phyloP scores from a whole-genome alignment of 1,139 yeast species.

The Candida neerlandica region DNA sequence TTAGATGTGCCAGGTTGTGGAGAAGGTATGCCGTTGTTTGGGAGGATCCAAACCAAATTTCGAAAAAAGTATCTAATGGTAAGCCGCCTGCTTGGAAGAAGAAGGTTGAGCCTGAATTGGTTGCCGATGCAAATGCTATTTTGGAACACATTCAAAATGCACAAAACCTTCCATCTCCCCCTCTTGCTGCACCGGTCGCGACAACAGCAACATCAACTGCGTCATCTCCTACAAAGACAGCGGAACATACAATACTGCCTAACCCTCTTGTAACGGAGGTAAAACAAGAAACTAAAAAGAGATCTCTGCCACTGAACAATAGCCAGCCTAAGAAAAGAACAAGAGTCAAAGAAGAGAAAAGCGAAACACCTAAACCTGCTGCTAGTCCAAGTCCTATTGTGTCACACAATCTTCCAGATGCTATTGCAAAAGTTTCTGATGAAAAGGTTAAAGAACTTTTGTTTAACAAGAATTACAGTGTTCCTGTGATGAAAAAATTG shows the following conservation, averaged over 20 bases:
- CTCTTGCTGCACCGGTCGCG: neutral
- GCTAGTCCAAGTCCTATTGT: neutral
- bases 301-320: constrained; percentile 1
- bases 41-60: constrained; percentile 77
- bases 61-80: constrained; percentile 42
- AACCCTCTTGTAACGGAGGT: constrained; percentile 14
- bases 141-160: constrained; percentile 42
- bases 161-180: neutral
- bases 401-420: neutral
- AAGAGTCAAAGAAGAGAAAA: constrained; percentile 3
- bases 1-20: constrained; percentile 90
- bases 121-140: constrained; percentile 65
- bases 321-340: neutral
- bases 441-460: constrained; percentile 21
- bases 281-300: constrained; percentile 1
- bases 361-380: neutral
- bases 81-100: constrained; percentile 48
- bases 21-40: constrained; percentile 87
- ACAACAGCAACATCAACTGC: no score
- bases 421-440: neutral
- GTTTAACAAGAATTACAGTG: constrained; percentile 21
- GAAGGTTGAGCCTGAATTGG: constrained; percentile 70
- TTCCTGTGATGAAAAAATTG: constrained; percentile 18
- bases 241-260: neutral
- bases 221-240: neutral